Base-by-base conservation (phyloP, 1,284 basidiomycete species). In the Malassezia sympodialis region DNA sequence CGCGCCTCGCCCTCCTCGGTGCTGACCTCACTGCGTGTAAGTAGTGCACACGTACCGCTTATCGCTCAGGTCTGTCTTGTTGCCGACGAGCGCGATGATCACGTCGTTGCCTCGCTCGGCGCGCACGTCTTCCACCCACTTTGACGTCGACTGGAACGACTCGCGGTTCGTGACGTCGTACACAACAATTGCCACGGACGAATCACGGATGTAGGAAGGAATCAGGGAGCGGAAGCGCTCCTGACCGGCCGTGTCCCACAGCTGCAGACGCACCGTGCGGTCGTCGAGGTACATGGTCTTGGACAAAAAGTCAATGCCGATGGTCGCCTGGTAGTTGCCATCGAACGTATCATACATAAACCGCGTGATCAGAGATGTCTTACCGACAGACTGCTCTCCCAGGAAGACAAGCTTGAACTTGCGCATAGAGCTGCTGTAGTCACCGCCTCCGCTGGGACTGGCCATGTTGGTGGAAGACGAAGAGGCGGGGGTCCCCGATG, bases 241-340 rank as follows among this genome's bases (percentile, higher is more conserved):
- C 88, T 96, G 90, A 37, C 90, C 90, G 64, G 94, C 93, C 56
- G 94, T 99, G 77, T 99, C 94, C 69, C 69, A 99, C 8, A 99
- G 79, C 76, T 99, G 94, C 77, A 99, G 78, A 72, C 94, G 82
- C 45, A 99, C 93, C 2, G 94, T 99, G 68, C 94, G 80, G 79
- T 99, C 94, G 75, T 99, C 94, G 56, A 98, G 82, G 77, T 99
- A 99, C 90, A 99, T 94, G 0, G 94, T 98, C 81, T 99, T 99
- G 78, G 89, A 93, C 76, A 99, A 79, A 76, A 98, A 98, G 79
- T 99, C 94, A 77, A 96, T 98, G 61, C 94, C 94, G 75, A 99
- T 99, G 12, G 94, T 99, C 12, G 94, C 94, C 77, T 99, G 94
- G 76, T 99, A 99, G 43, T 93, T 98, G 77, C 94, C 96, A 80